Evolutionary conservation across 331 rosid species (phyloP), one percentile per base, ranked within the genome.

Genomic region (Saraca asoca): DNA sequence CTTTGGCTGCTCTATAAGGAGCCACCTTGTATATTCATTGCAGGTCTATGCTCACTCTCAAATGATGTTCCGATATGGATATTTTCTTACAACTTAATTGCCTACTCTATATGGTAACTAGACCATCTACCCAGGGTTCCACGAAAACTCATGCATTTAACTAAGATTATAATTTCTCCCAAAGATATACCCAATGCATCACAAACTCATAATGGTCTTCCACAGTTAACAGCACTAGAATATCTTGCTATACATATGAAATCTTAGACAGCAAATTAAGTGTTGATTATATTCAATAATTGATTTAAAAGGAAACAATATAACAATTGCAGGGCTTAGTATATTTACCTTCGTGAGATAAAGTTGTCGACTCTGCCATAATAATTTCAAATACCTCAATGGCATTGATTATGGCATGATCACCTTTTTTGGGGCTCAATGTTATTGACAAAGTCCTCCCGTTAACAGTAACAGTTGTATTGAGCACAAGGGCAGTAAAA

Each of bases 321-420:
- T 9, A 55, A 46, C 14, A 42, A 58, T 29, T 15, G 56, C 14
- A 29, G 12, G 14, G 51, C 5, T 62, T 55, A 51, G 31, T 14
- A 55, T 45, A 33, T 58, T 35, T 83, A 90, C 99, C 99, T 94
- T 94, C 99, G 45, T 90, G 85, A 70, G 80, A 72, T 65, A 79
- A 80, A 44, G 99, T 90, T 79, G 72, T 85, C 13, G 85, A 78
- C 69, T 94, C 99, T 0, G 85, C 75, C 43, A 37, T 12, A 62
- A 94, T 80, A 71, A 90, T 72, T 75, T 90, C 99, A 70, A 86
- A 85, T 33, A 94, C 85, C 80, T 94, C 99, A 43, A 94, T 77
- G 64, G 97, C 99, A 77, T 73, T 90, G 75, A 94, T 84, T 70
- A 83, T 79, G 71, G 89, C 92, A 77, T 69, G 79, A 70, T 79